A percentile compares a stretch with the other conserved stretches of the same genome.
phyloP scores from a whole-genome alignment of 1,139 yeast species.

The Blastobotrys proliferans region DNA sequence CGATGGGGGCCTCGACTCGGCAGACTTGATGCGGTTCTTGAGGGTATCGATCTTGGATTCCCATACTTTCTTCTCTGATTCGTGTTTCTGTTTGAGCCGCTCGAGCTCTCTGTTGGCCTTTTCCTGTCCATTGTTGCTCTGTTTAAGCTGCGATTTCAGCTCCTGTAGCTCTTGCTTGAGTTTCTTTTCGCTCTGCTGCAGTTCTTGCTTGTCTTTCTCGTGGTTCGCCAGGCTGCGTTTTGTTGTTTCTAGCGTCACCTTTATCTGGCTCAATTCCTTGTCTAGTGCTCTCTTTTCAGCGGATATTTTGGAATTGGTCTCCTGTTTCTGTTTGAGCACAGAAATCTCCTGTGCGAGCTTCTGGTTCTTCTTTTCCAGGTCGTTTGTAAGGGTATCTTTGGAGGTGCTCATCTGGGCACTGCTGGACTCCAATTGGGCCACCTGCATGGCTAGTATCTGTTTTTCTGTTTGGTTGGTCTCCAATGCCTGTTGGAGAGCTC shows the following conservation, averaged over 20 bases:
- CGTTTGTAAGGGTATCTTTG: slow-evolving; percentile 3
- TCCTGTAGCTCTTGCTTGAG: slow-evolving; percentile 21
- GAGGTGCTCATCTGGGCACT: neutral
- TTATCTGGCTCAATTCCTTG: slow-evolving; percentile 14
- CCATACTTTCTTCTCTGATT: slow-evolving; percentile 19
- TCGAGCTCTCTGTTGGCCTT: slow-evolving; percentile 21
- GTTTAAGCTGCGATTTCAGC: slow-evolving; percentile 17
- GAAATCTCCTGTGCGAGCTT: slow-evolving; percentile 15
- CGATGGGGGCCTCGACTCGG: slow-evolving; percentile 1
- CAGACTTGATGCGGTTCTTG: slow-evolving; percentile 17
- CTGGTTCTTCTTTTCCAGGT: slow-evolving; percentile 15
- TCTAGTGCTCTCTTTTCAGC: slow-evolving; percentile 16
- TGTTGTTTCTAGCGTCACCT: slow-evolving; percentile 15
- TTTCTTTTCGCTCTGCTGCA: slow-evolving; percentile 15
- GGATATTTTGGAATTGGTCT: slow-evolving; percentile 7
- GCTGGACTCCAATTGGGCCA: slow-evolving; percentile 1
- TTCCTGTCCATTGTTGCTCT: slow-evolving; percentile 18
- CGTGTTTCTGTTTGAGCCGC: slow-evolving; percentile 17
- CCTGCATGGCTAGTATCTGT: neutral
- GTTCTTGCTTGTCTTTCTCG: slow-evolving; percentile 15
- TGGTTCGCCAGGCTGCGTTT: slow-evolving; percentile 11
- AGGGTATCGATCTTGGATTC: slow-evolving; percentile 21
- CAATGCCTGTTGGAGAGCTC: slow-evolving; percentile 1
- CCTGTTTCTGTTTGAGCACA: slow-evolving; percentile 13
- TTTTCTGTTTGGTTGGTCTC: slow-evolving; percentile 1